Evolutionary conservation across 2,329 filamentous ascomycete species (phyloP).

Genomic region (Hypomyces rosellus): DNA sequence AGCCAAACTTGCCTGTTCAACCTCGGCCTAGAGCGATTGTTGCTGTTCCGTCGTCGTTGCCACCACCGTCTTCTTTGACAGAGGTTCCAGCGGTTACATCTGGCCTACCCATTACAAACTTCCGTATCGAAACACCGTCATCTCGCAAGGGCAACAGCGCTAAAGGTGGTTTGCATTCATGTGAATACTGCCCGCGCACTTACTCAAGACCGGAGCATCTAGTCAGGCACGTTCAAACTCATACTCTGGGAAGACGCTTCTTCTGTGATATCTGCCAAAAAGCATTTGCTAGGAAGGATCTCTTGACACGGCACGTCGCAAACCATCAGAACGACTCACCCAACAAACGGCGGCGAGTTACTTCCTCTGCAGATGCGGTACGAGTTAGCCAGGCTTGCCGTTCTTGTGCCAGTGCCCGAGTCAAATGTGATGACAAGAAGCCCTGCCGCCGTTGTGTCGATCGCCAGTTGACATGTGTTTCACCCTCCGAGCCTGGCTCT

Average conservation of each 20-base stretch:
- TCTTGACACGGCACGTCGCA: constrained; percentile 45
- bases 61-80: too few relatives aligned
- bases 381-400: constrained; percentile 49
- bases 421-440: constrained; percentile 51
- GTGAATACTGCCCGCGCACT: constrained; percentile 44
- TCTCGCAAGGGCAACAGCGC: too few relatives aligned
- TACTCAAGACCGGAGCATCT: constrained; percentile 51
- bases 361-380: constrained; percentile 37
- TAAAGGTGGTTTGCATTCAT: constrained; percentile 37
- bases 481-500: constrained; percentile 28
- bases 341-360: constrained; percentile 40
- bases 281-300: constrained; percentile 47
- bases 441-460: constrained; percentile 46
- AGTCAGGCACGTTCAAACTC: constrained; percentile 45
- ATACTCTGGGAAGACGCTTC: constrained; percentile 45
- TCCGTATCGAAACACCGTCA: constrained; percentile 1
- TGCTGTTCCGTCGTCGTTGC: background rate
- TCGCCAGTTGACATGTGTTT: constrained; percentile 40
- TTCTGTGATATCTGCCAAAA: constrained; percentile 46
- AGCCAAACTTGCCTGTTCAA: too few relatives aligned
- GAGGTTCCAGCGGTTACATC: background rate
- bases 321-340: constrained; percentile 45
- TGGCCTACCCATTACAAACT: background rate
- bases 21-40: background rate
- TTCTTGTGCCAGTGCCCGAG: constrained; percentile 44